Base-by-base conservation (phyloP, 1,284 basidiomycete genomes). In the Sporisorium sorghi region DNA sequence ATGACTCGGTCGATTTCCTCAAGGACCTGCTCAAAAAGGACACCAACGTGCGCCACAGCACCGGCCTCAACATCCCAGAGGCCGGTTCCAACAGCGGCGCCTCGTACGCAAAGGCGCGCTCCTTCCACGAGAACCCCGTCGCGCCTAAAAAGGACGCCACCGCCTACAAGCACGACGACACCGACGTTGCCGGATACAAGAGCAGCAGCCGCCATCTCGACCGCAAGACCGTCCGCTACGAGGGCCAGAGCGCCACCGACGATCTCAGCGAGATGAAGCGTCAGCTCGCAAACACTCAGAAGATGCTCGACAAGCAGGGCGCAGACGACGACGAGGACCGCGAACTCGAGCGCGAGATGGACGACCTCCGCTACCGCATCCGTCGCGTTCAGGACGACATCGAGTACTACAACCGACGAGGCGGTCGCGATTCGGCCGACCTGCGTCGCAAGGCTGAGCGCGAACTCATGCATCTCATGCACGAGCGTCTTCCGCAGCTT, bases 21-120 rank as follows among this genome's bases (percentile, higher is more conserved):
- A 94, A 93, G 75, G 91, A 92, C 76, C 88, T 99, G 12, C 89
- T 99, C 67, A 92, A 92, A 84, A 90, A 94, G 81, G 96, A 98
- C 80, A 86, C 83, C 50, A 81, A 60, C 51, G 83, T 84, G 17
- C 79, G 83, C 24, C 71, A 77, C 86, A 85, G 87, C 23, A 86
- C 87, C n/a, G 85, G 85, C 3, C 82, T 85, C 72, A 81, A 81
- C 60, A 61, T 84, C 5, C 82, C 85, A 5, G 75, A 82, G 28
- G 76, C 82, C 7, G 83, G 84, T 40, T 83, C 81, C 54, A 84
- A 83, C 69, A 68, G 74, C 49, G 73, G 72, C 48, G 76, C 79
- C 14, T 73, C 77, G 5, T 88, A 88, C 62, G 85, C 90, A 33
- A 91, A 91, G 79, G 87, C 89, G 50, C 90, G 91, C 5, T 92